These are phyloP conservation scores for Trichosporon asahii DNA, from an alignment of 1,284 basidiomycete genomes.

Conservation along the genomic window DNA sequence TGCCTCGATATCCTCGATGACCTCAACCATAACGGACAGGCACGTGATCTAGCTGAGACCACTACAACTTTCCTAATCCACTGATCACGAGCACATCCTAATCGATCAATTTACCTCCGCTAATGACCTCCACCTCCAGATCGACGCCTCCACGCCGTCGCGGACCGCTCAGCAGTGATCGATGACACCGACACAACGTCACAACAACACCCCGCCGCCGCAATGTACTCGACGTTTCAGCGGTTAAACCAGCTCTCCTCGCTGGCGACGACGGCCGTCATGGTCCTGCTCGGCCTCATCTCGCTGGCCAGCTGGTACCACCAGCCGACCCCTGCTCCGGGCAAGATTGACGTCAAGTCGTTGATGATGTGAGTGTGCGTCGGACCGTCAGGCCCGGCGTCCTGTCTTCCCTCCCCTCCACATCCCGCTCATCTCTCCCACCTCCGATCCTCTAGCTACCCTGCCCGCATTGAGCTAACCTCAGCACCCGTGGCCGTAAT, in stretches of 20 bases:
- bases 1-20: background rate
- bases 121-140: background rate
- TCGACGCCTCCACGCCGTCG: background rate
- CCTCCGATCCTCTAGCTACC: background rate
- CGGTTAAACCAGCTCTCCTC: slow-evolving; percentile 50
- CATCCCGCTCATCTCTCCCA: background rate
- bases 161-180: background rate
- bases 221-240: slow-evolving; percentile 50
- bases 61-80: background rate
- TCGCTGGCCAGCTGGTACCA: slow-evolving; percentile 43
- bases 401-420: background rate
- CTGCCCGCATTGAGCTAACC: background rate
- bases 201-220: background rate
- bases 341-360: slow-evolving; percentile 43
- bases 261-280: slow-evolving; percentile 48
- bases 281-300: slow-evolving; percentile 50
- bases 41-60: background rate
- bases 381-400: too few relatives aligned
- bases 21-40: too few relatives aligned
- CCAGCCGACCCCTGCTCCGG: slow-evolving; percentile 36
- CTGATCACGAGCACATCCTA: too few relatives aligned
- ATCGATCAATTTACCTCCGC: background rate
- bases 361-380: slow-evolving; percentile 43
- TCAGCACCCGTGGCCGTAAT: slow-evolving; percentile 37
- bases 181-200: background rate